phyloP scores from a whole-genome alignment of 768 basidiomycete genomes.

The Hericium erinaceus region DNA sequence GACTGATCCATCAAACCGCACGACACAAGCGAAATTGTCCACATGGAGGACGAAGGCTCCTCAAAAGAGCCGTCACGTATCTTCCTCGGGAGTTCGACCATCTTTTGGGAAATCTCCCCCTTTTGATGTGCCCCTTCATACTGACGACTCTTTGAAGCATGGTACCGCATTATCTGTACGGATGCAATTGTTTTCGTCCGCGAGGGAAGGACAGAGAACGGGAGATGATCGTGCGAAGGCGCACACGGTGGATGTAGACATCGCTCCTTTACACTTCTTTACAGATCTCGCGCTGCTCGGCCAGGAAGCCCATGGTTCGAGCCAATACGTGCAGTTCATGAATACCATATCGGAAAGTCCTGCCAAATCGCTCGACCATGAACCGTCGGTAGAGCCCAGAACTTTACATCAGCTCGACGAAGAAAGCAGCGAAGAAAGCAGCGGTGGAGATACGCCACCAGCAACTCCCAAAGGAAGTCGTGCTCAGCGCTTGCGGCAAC shows the following conservation, averaged over 20 bases:
- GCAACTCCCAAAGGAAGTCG: constrained; percentile 6
- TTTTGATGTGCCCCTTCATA: no score
- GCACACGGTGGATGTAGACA: background rate
- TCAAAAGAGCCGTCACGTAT: constrained; percentile 1
- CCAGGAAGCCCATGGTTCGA: background rate
- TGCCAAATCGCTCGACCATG: background rate
- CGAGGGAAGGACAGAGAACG: background rate
- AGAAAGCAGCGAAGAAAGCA: constrained; percentile 27
- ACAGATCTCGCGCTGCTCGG: background rate
- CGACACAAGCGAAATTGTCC: constrained; percentile 44
- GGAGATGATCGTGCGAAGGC: background rate
- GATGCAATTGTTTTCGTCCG: background rate
- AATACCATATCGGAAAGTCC: no score
- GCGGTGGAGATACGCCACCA: constrained; percentile 27
- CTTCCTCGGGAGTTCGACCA: background rate
- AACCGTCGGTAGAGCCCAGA: background rate
- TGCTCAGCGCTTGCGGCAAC: background rate
- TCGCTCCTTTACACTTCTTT: background rate
- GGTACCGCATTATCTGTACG: background rate
- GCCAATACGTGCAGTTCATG: no score
- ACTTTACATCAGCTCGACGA: constrained; percentile 16
- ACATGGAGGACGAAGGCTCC: constrained; percentile 47
- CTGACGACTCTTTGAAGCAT: background rate
- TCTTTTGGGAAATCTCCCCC: no score
- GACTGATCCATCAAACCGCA: constrained; percentile 36